Percentiles rank a stretch among this genome's conserved stretches.
Conservation (phyloP, 306 rosid species). For the Benincasa hispida region DNA sequence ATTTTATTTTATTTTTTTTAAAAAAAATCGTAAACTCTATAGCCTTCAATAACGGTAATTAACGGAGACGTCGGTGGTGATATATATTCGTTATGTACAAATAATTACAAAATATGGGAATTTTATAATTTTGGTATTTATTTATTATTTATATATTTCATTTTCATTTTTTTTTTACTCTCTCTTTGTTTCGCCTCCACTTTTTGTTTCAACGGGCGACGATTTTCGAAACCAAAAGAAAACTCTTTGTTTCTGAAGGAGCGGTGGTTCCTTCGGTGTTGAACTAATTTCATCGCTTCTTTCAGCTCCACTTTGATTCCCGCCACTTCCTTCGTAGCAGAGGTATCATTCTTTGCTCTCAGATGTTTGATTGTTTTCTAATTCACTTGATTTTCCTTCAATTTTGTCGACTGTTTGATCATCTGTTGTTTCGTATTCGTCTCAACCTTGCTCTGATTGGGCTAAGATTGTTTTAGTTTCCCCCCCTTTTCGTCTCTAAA, state of each 20-base stretch:
- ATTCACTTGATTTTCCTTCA: slow-evolving; percentile 14
- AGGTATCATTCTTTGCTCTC: slow-evolving; percentile 37
- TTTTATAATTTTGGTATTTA: neutral
- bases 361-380: neutral
- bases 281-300: slow-evolving; percentile 21
- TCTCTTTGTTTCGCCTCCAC: slow-evolving; percentile 13
- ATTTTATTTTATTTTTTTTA: neutral
- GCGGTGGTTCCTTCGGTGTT: slow-evolving; percentile 12
- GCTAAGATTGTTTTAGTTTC: neutral
- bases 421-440: neutral
- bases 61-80: slow-evolving; percentile 83
- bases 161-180: neutral
- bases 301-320: slow-evolving; percentile 67
- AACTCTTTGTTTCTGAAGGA: slow-evolving; percentile 22
- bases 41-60: slow-evolving; percentile 37
- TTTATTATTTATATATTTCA: neutral
- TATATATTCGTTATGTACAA: slow-evolving; percentile 40
- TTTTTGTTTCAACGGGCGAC: slow-evolving; percentile 95
- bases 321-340: slow-evolving; percentile 45
- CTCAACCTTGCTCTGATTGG: neutral
- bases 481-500: neutral
- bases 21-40: neutral
- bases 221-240: slow-evolving; percentile 63
- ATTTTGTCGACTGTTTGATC: slow-evolving; percentile 1
- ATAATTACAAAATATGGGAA: neutral